phyloP scores from a whole-genome alignment of 768 basidiomycete genomes.

The Hebeloma cylindrosporum region DNA sequence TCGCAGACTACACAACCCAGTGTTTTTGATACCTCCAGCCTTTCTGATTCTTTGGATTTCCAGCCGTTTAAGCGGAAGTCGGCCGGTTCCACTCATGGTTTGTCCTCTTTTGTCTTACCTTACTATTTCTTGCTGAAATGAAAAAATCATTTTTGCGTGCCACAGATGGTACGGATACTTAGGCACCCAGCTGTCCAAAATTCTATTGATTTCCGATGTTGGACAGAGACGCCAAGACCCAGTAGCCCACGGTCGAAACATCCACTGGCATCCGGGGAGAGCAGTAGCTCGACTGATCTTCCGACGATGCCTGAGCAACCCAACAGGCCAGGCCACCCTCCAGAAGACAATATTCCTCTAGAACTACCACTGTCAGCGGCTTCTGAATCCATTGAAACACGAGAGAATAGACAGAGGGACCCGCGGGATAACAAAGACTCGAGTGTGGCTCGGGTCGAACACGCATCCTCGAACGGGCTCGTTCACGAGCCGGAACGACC shows the following conservation, averaged over 20 bases:
- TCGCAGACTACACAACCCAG: background rate
- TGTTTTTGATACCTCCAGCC: background rate
- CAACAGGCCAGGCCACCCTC: no score
- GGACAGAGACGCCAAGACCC: conserved; percentile 12
- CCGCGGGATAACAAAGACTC: conserved; percentile 9
- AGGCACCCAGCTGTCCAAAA: background rate
- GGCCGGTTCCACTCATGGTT: conserved; percentile 3
- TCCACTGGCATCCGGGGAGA: no score
- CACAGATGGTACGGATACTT: conserved; percentile 14
- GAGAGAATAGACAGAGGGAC: conserved; percentile 12
- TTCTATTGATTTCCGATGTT: background rate
- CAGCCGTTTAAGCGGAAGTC: conserved; percentile 11
- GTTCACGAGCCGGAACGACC: conserved; percentile 6
- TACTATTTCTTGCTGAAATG: no score
- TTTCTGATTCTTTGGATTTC: background rate
- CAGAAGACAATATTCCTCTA: no score
- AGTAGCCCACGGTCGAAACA: conserved; percentile 4
- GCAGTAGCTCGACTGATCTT: no score
- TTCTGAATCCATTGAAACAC: conserved; percentile 14
- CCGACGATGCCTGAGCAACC: no score
- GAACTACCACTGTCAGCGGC: background rate
- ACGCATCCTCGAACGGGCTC: conserved; percentile 1
- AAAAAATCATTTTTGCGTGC: background rate
- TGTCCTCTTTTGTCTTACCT: no score
- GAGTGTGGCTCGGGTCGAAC: no score